Evolutionary conservation across 2,329 filamentous ascomycete species (phyloP), one percentile per base, ranked within the genome.

Genomic region (Ascocoryne sarcoides): DNA sequence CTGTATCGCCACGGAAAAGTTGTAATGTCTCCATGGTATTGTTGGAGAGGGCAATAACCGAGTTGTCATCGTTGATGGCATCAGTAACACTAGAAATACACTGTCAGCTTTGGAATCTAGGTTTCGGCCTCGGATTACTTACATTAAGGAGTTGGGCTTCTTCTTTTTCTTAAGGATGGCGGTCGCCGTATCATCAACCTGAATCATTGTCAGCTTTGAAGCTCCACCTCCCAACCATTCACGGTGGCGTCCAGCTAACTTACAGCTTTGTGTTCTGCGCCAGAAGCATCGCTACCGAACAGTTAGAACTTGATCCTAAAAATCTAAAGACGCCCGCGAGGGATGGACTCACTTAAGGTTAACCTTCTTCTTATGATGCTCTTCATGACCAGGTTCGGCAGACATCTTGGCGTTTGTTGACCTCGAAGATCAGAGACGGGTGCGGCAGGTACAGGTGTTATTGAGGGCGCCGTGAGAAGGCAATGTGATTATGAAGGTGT

Each of bases 121-220:
- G 14, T 33, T 21, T 23, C 3, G 46, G 49, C 28, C 26, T 38
- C 20, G 32, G 45, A 32, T 51, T 55, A 65, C 82, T 65, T 74
- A 94, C 88, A 98, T 94, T 65, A 98, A 70, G 61, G 90, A 93
- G 70, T 98, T 98, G 58, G 89, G 89, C 86, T 98, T 98, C 89
- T 98, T 98, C 84, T 98, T 98, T 78, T 96, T 96, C 75, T 95
- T 96, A 60, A 98, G 78, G 58, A 98, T 98, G 54, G 92, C 92
- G 33, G 92, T 98, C 39, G 92, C 79, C 48, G 82, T 87, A 62
- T 95, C 92, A 64, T 95, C 85, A 58, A 87, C 81, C 81, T 93
- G 59, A 44, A 49, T 32, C 20, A 31, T 45, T 44, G 60, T 70
- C 54, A 65, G 61, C 56, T 52, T 55, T 31, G 9, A 31, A 42